Percentiles rank a stretch among this genome's conserved stretches.
Conservation (phyloP, 2,329 filamentous ascomycete species). For the Blastomyces emzantsi region DNA sequence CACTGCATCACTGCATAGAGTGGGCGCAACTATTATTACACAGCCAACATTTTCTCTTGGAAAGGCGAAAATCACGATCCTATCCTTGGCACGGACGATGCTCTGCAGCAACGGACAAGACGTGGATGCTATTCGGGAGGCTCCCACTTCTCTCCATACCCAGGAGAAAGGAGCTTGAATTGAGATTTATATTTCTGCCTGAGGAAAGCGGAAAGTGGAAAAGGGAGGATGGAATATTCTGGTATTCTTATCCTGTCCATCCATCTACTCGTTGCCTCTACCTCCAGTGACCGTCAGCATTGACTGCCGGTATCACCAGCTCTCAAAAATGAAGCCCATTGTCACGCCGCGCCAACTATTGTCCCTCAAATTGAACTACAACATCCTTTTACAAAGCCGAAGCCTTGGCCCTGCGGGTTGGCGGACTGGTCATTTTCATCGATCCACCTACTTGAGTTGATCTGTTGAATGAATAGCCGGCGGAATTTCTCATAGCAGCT, state of each 20-base stretch:
- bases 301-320: background rate
- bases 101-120: background rate
- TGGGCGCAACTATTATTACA: background rate
- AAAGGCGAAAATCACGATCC: background rate
- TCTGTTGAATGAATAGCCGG: constrained; percentile 24
- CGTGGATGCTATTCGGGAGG: background rate
- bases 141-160: background rate
- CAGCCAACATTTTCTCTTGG: background rate
- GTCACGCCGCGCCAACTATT: background rate
- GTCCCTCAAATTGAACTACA: no score
- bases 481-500: constrained; percentile 24
- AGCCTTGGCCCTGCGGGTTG: constrained; percentile 14
- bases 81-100: background rate
- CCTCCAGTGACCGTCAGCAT: background rate
- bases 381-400: background rate
- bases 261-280: background rate
- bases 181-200: background rate
- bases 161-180: background rate
- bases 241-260: background rate
- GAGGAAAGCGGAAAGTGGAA: background rate
- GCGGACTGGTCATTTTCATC: constrained; percentile 25
- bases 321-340: background rate
- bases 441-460: constrained; percentile 19
- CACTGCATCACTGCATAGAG: background rate
- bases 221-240: background rate